Conservation (phyloP, 2,329 filamentous ascomycete genomes). For the Scedosporium aurantiacum region DNA sequence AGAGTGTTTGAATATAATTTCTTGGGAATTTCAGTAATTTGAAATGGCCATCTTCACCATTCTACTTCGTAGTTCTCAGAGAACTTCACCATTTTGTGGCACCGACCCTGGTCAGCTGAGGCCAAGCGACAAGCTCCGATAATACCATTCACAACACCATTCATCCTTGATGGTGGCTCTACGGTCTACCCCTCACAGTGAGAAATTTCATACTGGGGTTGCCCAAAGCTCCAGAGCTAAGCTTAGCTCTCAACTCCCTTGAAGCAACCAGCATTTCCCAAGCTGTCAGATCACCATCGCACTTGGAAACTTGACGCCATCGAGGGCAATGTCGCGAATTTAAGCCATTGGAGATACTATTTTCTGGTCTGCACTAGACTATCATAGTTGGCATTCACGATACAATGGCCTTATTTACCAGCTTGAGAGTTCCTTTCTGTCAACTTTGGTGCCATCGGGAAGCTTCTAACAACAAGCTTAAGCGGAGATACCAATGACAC, state of each 20-base stretch:
- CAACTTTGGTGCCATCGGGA: background rate
- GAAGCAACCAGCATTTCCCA: background rate
- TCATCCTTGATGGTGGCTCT: background rate
- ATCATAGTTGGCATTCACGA: background rate
- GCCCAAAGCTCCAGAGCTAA: background rate
- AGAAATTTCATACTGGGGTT: background rate
- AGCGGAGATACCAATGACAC: constrained; percentile 80
- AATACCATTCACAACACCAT: no score
- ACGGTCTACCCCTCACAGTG: background rate
- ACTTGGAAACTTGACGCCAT: background rate
- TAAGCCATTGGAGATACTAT: background rate
- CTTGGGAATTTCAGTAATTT: no score
- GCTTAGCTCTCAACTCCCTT: background rate
- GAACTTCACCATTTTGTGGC: background rate
- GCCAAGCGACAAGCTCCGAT: no score
- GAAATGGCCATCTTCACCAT: background rate
- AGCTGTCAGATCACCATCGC: no score
- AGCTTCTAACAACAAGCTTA: constrained; percentile 29
- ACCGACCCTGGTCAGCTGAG: background rate
- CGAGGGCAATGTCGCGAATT: background rate
- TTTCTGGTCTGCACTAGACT: background rate
- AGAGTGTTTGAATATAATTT: no score
- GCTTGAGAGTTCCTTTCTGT: background rate
- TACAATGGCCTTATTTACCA: background rate
- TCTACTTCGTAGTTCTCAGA: no score